Evolutionary conservation across 2,329 filamentous ascomycete species (phyloP).

Genomic region (Nannizziopsis arthrosporioides): DNA sequence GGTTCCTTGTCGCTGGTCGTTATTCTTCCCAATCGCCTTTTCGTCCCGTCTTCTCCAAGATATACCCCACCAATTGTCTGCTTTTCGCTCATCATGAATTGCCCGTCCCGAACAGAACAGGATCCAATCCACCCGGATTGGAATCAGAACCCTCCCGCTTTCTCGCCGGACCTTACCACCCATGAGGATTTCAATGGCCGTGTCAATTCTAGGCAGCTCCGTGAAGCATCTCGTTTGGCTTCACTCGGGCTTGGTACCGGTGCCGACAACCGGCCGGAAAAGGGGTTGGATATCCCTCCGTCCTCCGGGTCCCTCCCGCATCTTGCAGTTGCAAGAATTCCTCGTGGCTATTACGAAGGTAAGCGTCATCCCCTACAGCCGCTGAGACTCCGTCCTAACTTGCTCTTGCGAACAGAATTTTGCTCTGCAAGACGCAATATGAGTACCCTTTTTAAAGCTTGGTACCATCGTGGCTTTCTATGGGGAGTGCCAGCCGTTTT

Average conservation of each 20-base stretch:
- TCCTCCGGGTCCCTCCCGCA: background rate
- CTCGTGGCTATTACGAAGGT: constrained; percentile 15
- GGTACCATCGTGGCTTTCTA: constrained; percentile 2
- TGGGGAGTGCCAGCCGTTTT: constrained; percentile 10
- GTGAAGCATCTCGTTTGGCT: constrained; percentile 12
- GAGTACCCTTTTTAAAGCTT: constrained; percentile 2
- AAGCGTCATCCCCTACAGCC: background rate
- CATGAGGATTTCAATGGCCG: constrained; percentile 47
- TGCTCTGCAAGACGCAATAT: constrained; percentile 13
- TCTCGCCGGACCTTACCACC: constrained; percentile 42
- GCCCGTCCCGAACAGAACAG: constrained; percentile 44
- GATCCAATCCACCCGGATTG: constrained; percentile 37
- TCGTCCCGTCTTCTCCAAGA: background rate
- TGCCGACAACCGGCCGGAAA: constrained; percentile 7
- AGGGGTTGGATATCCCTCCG: constrained; percentile 9
- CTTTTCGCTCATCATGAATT: constrained; percentile 38
- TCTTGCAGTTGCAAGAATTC: constrained; percentile 14
- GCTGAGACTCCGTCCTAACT: background rate
- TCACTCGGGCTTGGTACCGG: constrained; percentile 3
- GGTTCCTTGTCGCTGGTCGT: too few relatives aligned
- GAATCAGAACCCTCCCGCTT: constrained; percentile 44
- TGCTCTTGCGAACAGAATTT: constrained; percentile 6
- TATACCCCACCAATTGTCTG: background rate
- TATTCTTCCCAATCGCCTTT: background rate
- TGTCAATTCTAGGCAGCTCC: constrained; percentile 39